These are phyloP conservation scores for Ascochyta lentis DNA, from an alignment of 2,329 filamentous ascomycete genomes.

Conservation along the genomic window DNA sequence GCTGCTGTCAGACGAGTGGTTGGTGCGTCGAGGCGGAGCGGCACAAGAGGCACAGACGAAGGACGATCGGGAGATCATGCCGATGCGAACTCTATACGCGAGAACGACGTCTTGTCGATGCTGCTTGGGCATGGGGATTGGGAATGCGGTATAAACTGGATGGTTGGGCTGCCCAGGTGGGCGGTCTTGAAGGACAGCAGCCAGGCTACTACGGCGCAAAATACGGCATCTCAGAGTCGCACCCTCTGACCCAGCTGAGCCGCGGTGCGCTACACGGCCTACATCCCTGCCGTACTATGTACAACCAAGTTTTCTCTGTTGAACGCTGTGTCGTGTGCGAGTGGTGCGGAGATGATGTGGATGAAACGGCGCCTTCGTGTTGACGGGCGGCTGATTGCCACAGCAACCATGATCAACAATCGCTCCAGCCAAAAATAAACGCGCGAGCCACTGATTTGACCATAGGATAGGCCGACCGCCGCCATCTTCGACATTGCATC, in stretches of 20 bases:
- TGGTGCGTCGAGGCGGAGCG: slow-evolving; percentile 15
- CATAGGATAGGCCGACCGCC: slow-evolving; percentile 1
- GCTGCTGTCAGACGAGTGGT: slow-evolving; percentile 10
- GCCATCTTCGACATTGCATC: slow-evolving; percentile 18
- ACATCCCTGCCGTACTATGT: slow-evolving; percentile 11
- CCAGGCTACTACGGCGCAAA: not conserved
- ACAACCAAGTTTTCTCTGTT: slow-evolving; percentile 17
- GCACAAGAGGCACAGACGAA: slow-evolving; percentile 11
- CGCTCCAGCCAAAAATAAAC: slow-evolving; percentile 16
- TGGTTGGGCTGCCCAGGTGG: not conserved
- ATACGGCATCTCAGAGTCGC: not conserved
- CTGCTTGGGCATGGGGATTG: slow-evolving; percentile 6
- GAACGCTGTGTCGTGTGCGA: slow-evolving; percentile 9
- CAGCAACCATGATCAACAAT: slow-evolving; percentile 15
- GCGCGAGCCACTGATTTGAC: slow-evolving; percentile 4
- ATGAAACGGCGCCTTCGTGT: slow-evolving; percentile 15
- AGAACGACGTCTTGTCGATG: slow-evolving; percentile 3
- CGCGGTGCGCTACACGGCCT: not conserved
- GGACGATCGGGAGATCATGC: slow-evolving; percentile 17
- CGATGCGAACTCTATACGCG: slow-evolving; percentile 15
- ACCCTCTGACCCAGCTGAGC: not conserved
- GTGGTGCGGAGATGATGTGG: slow-evolving; percentile 14
- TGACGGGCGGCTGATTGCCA: slow-evolving; percentile 7
- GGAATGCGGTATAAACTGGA: not conserved
- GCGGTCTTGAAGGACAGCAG: not conserved